Evolutionary conservation across 75 land plant species (phyloP), one percentile per base, ranked within the genome.

Genomic region (Pinus tabuliformis): DNA sequence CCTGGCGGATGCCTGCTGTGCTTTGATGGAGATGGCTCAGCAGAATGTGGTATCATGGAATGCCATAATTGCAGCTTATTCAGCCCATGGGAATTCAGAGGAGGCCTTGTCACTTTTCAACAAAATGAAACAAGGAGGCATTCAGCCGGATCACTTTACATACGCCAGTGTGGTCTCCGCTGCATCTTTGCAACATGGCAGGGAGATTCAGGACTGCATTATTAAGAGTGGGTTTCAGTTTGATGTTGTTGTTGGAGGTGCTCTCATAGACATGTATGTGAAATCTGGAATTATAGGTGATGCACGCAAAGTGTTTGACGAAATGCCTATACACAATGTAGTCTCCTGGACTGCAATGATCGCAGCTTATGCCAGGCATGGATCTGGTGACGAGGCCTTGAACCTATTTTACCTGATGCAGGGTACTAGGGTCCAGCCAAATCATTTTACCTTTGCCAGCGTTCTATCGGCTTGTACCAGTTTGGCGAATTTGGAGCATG

Each of bases 31-130:
- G 18, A 62, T 82, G 63, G 68, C 59, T 9, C 30, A 74, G 15
- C 81, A 63, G 26, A 77, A 78, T 70, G 6, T 74, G 20, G 70
- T 82, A 11, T 82, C 80, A 39, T 82, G 84, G 84, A 82, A 73
- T 11, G 76, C 84, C 42, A 78, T 78, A 20, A 78, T 82, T n/a
- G 58, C 66, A 33, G 85, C 78, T 24, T 63, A 75, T 57, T 70
- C 36, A 2, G 70, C 73, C 70, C 30, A 76, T 60, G 74, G 59
- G 52, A 56, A 56, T 39, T 74, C 63, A 52, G 36, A 73, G 42
- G 45, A 74, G 33, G 81, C 77, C 63, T 21, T 74, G 58, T 54
- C 24, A 45, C 72, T 57, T 39, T 74, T 74, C 60, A 20, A 63
- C 26, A 28, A 58, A 30, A 79, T 79, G 81, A 37, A 74, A 37